Percentiles rank a stretch among this genome's conserved stretches.
These are phyloP conservation scores for Brassica rapa DNA, from an alignment of 345 rosid genomes.

Conservation along the genomic window DNA sequence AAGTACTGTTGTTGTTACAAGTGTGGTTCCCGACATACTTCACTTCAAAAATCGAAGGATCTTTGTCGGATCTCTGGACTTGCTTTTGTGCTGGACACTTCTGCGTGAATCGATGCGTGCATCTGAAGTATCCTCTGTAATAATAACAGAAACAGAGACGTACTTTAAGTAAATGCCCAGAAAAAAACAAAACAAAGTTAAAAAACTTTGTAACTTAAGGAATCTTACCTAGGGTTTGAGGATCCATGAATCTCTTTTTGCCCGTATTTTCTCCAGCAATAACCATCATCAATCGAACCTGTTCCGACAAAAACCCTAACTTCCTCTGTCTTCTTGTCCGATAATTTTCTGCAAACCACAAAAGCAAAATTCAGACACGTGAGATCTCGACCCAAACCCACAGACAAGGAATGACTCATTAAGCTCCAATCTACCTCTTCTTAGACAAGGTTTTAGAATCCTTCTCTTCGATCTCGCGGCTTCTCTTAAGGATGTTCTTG, in stretches of 20 bases:
- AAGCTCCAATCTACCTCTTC: constrained; percentile 54
- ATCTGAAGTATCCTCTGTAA: constrained; percentile 85
- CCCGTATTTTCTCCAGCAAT: constrained; percentile 92
- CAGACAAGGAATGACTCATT: background rate
- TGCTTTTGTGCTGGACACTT: constrained; percentile 80
- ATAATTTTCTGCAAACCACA: constrained; percentile 54
- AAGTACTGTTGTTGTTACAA: constrained; percentile 41
- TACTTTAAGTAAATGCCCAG: background rate
- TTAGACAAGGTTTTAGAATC: constrained; percentile 41
- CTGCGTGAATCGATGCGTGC: constrained; percentile 64
- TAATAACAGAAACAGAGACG: constrained; percentile 15
- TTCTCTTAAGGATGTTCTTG: constrained; percentile 27
- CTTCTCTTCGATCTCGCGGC: constrained; percentile 38
- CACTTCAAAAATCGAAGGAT: constrained; percentile 60
- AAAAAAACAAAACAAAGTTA: background rate
- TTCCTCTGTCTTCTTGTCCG: constrained; percentile 55
- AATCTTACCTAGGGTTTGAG: constrained; percentile 62
- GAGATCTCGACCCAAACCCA: constrained; percentile 4
- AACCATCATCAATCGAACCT: constrained; percentile 59
- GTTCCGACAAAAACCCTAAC: constrained; percentile 46
- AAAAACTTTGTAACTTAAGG: background rate
- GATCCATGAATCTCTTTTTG: constrained; percentile 88
- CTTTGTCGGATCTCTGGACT: constrained; percentile 78
- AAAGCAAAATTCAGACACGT: constrained; percentile 15
- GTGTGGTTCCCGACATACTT: constrained; percentile 72